Base-by-base conservation (phyloP, 805 yeast genomes). In the Barnettozyma vustinii region DNA sequence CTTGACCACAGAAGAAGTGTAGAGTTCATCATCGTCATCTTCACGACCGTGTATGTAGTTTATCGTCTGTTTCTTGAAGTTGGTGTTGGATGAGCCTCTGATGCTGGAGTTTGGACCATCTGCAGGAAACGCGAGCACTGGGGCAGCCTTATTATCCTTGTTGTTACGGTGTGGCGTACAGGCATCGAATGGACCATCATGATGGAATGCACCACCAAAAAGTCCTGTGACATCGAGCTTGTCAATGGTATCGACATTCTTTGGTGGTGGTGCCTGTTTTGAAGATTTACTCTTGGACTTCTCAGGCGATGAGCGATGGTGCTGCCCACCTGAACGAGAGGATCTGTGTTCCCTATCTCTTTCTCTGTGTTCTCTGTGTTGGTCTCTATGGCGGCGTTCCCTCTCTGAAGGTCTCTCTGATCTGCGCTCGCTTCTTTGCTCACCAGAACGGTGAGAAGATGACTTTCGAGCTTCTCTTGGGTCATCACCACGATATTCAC, bases 101-200 rank as follows among this genome's bases (percentile, higher is more conserved):
- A 92, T 82, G 6, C 92, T 77, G 61, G 80, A 85, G 68, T 94
- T 94, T 54, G 98, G 97, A 0, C 98, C 97, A 68, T 92, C 96
- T 7, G 77, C 87, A 0, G 97, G 97, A 75, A 92, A 94, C 0
- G 99, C 99, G 71, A 81, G 73, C 15, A 94, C 97, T 5, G 99
- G 99, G 0, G 97, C 96, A 42, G 80, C 82, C 61, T 73, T 76
- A 18, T 75, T 72, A 55, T 79, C 74, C 69, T 85, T 87, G 68
- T 94, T 92, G 68, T 94, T 94, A 65, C 98, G 82, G 66, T 88
- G 96, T 8, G 99, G 98, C 3, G 95, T 87, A 67, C 98, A 92
- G 1, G 99, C 99, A 65, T 94, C 99, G 65, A 94, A 94, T 15
- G 99, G 99, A 12, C 99, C 99, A 69, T 94, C 99, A 67, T 94